A percentile compares a stretch with the other conserved stretches of the same genome.
phyloP scores from a whole-genome alignment of 257 asterid genomes.

The Knoxia roxburghii region DNA sequence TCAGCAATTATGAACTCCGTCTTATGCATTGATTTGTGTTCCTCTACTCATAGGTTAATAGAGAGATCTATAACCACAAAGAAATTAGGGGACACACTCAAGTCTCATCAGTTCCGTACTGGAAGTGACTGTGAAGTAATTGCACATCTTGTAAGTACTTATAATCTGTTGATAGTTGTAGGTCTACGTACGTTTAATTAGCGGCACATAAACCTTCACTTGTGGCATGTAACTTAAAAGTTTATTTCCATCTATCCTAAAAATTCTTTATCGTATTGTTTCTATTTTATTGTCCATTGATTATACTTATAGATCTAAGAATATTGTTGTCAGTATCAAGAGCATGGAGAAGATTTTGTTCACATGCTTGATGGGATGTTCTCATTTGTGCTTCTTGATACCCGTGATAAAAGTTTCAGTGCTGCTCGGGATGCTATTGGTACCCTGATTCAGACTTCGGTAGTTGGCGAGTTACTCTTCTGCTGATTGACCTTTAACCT shows the following conservation, averaged over 20 bases:
- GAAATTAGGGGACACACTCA: slow-evolving; percentile 61
- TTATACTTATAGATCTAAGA: background rate
- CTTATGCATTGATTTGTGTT: slow-evolving; percentile 14
- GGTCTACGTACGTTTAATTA: background rate
- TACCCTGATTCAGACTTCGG: too few species aligned
- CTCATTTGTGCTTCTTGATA: slow-evolving; percentile 97
- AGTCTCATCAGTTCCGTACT: slow-evolving; percentile 75
- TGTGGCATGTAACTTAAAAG: background rate
- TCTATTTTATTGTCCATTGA: background rate
- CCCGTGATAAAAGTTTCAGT: slow-evolving; percentile 87
- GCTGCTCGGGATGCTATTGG: slow-evolving; percentile 99
- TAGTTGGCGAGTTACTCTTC: too few species aligned
- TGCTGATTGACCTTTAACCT: too few species aligned
- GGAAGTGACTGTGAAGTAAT: slow-evolving; percentile 99
- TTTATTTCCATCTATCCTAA: background rate
- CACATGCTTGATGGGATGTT: slow-evolving; percentile 99
- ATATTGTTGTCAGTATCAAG: slow-evolving; percentile 66
- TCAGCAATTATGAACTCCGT: background rate
- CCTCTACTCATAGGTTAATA: slow-evolving; percentile 63
- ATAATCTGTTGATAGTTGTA: background rate
- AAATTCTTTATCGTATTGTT: background rate
- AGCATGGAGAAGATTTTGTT: slow-evolving; percentile 90
- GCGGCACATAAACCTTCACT: background rate
- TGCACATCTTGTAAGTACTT: slow-evolving; percentile 85
- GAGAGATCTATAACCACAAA: slow-evolving; percentile 95